A percentile compares a stretch with the other conserved stretches of the same genome.
Evolutionary conservation across 495 filamentous ascomycete genomes (phyloP).

Genomic region (Xylaria castorea): DNA sequence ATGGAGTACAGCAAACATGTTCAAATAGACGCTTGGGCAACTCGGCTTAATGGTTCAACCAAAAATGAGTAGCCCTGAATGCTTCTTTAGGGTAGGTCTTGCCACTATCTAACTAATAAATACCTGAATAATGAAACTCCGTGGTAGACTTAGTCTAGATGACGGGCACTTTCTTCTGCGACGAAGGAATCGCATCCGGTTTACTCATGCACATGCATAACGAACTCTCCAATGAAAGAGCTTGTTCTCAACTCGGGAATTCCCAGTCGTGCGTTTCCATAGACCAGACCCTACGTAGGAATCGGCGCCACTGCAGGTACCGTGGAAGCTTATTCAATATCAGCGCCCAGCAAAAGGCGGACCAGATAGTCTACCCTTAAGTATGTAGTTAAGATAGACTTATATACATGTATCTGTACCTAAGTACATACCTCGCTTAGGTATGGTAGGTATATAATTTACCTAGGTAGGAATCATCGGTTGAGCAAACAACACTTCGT

Average conservation of each 20-base stretch:
- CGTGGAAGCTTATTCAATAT: neutral
- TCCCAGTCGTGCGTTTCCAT: neutral
- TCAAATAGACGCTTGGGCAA: neutral
- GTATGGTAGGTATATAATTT: neutral
- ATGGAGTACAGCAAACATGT: neutral
- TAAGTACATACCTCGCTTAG: too few species aligned
- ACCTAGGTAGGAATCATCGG: neutral
- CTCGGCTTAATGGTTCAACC: neutral
- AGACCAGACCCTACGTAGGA: neutral
- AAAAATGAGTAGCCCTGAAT: neutral
- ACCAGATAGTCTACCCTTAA: neutral
- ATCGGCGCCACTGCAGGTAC: slow-evolving; percentile 16
- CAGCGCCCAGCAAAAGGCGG: neutral
- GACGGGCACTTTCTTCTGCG: neutral
- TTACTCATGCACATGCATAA: slow-evolving; percentile 8
- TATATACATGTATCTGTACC: too few species aligned
- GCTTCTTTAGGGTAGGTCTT: neutral
- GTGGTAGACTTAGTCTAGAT: neutral
- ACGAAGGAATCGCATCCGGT: neutral
- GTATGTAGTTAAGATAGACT: neutral
- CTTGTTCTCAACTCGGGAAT: neutral
- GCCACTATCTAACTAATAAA: neutral
- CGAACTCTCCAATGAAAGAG: neutral
- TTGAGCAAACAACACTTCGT: neutral
- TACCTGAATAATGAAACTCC: neutral